Percentiles rank a stretch among this genome's conserved stretches.
Evolutionary conservation across 163 green algal genomes (phyloP).

Genomic region (Scenedesmus sp.): DNA sequence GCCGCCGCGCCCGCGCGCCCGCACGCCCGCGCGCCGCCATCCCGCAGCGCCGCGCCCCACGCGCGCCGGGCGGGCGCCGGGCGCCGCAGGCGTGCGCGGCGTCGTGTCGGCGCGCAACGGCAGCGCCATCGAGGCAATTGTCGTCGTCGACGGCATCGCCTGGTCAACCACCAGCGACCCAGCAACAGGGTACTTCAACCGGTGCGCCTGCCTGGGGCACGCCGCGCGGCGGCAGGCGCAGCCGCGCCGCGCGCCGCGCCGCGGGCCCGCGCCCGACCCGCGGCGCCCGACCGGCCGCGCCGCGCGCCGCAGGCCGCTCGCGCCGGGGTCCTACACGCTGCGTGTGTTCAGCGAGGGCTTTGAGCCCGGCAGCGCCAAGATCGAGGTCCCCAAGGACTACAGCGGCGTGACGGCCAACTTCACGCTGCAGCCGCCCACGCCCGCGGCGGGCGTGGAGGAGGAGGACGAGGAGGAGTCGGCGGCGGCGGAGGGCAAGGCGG

Average conservation of each 20-base stretch:
- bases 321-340: conserved; percentile 61
- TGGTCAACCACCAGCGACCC: conserved; percentile 19
- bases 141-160: conserved; percentile 51
- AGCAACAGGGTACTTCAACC: conserved; percentile 55
- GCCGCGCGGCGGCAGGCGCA: background rate
- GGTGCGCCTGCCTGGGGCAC: conserved; percentile 24
- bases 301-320: conserved; percentile 10
- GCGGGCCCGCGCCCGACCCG: background rate
- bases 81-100: conserved; percentile 21
- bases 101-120: background rate
- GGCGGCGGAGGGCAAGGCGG: no score
- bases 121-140: no score
- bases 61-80: background rate
- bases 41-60: no score
- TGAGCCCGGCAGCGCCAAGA: conserved; percentile 3
- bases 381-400: conserved; percentile 59
- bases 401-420: conserved; percentile 47
- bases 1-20: no score
- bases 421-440: conserved; percentile 1
- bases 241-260: no score
- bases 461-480: no score
- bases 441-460: no score
- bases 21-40: no score
- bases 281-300: background rate
- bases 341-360: conserved; percentile 52